Evolutionary conservation across 345 rosid species (phyloP).

Genomic region (Eucalyptus pumila): DNA sequence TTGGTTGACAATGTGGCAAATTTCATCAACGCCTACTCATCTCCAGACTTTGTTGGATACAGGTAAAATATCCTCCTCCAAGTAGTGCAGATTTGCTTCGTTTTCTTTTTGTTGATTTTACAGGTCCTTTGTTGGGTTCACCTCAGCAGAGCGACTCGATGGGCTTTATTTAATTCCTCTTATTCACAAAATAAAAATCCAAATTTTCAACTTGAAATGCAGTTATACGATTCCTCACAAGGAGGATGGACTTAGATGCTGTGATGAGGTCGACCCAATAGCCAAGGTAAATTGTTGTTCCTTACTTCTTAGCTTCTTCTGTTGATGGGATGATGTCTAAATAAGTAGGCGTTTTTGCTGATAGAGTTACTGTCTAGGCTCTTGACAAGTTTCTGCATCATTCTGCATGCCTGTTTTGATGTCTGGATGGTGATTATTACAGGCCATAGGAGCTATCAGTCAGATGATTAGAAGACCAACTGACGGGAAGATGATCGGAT

Average conservation of each 20-base stretch:
- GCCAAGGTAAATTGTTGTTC: constrained; percentile 19
- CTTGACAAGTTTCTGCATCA: background rate
- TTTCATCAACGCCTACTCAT: constrained; percentile 24
- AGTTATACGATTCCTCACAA: constrained; percentile 46
- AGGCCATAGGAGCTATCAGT: constrained; percentile 51
- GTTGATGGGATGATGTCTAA: background rate
- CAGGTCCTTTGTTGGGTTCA: background rate
- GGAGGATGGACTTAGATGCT: constrained; percentile 36
- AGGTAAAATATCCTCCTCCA: constrained; percentile 17
- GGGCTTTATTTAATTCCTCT: background rate
- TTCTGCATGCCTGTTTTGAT: background rate
- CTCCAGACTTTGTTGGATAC: constrained; percentile 43
- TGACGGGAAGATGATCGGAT: constrained; percentile 42
- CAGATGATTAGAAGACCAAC: constrained; percentile 40
- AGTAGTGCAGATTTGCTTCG: background rate
- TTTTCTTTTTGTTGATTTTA: background rate
- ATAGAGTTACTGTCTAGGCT: background rate
- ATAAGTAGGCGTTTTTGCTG: background rate
- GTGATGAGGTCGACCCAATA: constrained; percentile 41
- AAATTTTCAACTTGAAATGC: background rate
- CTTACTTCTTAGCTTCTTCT: background rate
- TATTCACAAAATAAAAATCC: background rate
- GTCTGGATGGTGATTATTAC: background rate
- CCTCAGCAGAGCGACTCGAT: background rate
- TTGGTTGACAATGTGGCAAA: constrained; percentile 40